Conservation (phyloP, 169 alveolate genomes). For the Eimeria praecox region DNA sequence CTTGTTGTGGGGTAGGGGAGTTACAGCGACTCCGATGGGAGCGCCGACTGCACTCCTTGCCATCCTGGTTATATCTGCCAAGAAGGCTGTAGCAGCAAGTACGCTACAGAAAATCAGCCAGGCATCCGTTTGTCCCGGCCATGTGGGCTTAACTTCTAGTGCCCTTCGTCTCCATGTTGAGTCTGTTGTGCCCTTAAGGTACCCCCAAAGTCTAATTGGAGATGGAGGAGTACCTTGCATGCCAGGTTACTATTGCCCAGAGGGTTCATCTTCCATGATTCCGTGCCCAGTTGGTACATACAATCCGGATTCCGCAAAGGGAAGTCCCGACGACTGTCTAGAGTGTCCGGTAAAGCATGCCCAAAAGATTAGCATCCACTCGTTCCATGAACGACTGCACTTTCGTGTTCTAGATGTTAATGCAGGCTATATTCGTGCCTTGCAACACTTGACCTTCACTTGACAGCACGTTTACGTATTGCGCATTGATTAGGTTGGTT, state of each 20-base stretch:
- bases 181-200: background rate
- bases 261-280: conserved; percentile 46
- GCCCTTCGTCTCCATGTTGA: background rate
- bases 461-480: background rate
- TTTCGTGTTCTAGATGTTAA: background rate
- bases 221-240: conserved; percentile 53
- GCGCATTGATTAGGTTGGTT: conserved; percentile 29
- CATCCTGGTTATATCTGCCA: conserved; percentile 73
- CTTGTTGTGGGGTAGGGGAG: conserved; percentile 55
- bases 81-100: conserved; percentile 36
- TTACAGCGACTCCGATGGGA: conserved; percentile 42
- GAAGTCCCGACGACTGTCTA: background rate
- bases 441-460: background rate
- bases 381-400: background rate
- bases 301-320: conserved; percentile 56
- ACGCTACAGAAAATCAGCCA: background rate
- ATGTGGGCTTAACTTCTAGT: background rate
- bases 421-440: background rate
- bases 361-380: background rate
- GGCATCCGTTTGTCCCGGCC: background rate
- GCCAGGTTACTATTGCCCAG: conserved; percentile 78
- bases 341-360: conserved; percentile 29
- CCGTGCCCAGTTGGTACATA: conserved; percentile 78
- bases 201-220: background rate
- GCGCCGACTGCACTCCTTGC: conserved; percentile 71